Conservation (phyloP, 441 rosid species). For the Mallotus japonicus region DNA sequence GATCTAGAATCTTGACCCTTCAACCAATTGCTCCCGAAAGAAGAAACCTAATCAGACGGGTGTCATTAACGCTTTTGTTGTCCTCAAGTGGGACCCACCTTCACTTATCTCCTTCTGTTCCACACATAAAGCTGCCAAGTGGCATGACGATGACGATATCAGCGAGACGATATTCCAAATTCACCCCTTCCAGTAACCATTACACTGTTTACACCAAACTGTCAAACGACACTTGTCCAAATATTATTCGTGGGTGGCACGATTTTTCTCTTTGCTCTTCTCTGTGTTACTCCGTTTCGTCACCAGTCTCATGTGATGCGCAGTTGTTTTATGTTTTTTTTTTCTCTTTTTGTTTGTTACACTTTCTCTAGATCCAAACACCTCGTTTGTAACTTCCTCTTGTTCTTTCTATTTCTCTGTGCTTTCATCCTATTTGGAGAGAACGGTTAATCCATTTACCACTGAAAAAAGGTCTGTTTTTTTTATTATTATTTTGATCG, state of each 20-base stretch:
- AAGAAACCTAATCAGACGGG: constrained; percentile 25
- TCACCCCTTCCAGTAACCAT: constrained; percentile 10
- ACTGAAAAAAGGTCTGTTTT: constrained; percentile 43
- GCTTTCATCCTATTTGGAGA: neutral
- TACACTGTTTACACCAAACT: neutral
- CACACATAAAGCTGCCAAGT: constrained; percentile 21
- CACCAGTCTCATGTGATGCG: constrained; percentile 29
- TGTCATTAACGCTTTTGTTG: neutral
- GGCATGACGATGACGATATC: neutral
- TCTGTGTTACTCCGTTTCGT: constrained; percentile 14
- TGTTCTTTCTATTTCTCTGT: neutral
- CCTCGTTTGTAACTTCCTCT: neutral
- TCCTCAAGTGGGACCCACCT: constrained; percentile 3
- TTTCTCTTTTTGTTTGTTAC: constrained; percentile 4
- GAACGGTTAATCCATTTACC: neutral
- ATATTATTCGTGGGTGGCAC: neutral
- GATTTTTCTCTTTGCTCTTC: neutral
- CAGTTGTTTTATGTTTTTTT: constrained; percentile 24
- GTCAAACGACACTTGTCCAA: constrained; percentile 23
- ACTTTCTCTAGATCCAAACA: constrained; percentile 39
- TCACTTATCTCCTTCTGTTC: neutral
- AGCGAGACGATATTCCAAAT: constrained; percentile 24
- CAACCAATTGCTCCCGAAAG: constrained; percentile 12
- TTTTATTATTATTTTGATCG: constrained; percentile 4
- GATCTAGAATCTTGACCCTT: constrained; percentile 32